Conservation (phyloP, 306 rosid species). For the Herpetospermum pedunculosum region DNA sequence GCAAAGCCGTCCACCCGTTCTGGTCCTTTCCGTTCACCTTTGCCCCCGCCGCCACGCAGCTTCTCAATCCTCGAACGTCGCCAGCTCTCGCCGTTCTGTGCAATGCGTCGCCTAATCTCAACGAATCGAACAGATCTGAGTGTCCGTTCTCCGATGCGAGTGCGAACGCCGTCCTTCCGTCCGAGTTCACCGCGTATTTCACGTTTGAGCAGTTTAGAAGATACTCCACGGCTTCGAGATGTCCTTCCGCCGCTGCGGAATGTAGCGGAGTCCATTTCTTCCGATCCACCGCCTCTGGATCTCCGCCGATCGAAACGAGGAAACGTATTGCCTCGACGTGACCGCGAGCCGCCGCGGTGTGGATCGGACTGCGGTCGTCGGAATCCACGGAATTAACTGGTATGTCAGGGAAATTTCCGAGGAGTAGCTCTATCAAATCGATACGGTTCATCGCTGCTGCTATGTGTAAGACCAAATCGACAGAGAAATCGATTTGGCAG, state of each 20-base stretch:
- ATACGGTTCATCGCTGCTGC: slow-evolving; percentile 39
- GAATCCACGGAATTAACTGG: slow-evolving; percentile 31
- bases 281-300: slow-evolving; percentile 28
- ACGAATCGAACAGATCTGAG: slow-evolving; percentile 28
- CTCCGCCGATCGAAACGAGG: slow-evolving; percentile 38
- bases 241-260: slow-evolving; percentile 49
- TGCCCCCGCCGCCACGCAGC: slow-evolving; percentile 46
- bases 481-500: slow-evolving; percentile 19
- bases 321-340: slow-evolving; percentile 30
- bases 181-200: slow-evolving; percentile 34
- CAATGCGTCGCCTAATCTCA: slow-evolving; percentile 43
- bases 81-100: slow-evolving; percentile 47
- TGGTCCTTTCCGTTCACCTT: slow-evolving; percentile 50
- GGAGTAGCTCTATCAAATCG: slow-evolving; percentile 44
- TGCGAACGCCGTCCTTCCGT: slow-evolving; percentile 46
- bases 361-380: slow-evolving; percentile 45
- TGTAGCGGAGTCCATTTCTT: slow-evolving; percentile 63
- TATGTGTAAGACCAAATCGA: slow-evolving; percentile 35
- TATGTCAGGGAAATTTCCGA: slow-evolving; percentile 1
- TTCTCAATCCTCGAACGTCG: slow-evolving; percentile 43
- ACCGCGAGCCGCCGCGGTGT: slow-evolving; percentile 45
- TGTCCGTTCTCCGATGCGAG: slow-evolving; percentile 44
- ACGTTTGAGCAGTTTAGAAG: slow-evolving; percentile 36
- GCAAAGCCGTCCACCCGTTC: slow-evolving; percentile 82
- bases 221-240: slow-evolving; percentile 35